Conservation (phyloP, 2,329 filamentous ascomycete species). For the Alternaria novae-zelandiae region DNA sequence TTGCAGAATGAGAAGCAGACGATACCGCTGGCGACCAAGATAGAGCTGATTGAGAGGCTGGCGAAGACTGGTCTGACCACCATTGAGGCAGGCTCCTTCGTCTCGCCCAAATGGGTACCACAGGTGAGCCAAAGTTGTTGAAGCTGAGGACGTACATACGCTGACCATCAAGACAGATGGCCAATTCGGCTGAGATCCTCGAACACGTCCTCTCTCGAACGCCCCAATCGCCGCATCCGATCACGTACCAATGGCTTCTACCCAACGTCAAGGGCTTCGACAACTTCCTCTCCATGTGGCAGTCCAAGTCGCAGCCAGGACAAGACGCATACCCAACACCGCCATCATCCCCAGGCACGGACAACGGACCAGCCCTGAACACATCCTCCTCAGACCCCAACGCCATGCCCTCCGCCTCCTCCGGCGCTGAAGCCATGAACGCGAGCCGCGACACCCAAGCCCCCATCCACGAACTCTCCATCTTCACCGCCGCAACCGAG, state of each 20-base stretch:
- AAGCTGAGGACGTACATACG: constrained; percentile 55
- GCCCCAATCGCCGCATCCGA: constrained; percentile 59
- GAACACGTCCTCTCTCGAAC: constrained; percentile 68
- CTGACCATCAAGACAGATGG: constrained; percentile 65
- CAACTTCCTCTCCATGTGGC: constrained; percentile 63
- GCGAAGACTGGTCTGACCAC: constrained; percentile 71
- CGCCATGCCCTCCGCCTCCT: constrained; percentile 47
- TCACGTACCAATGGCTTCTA: constrained; percentile 81
- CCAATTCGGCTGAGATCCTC: constrained; percentile 76
- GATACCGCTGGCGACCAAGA: constrained; percentile 75
- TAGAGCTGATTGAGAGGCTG: constrained; percentile 75
- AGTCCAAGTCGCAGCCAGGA: constrained; percentile 45
- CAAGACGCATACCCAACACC: constrained; percentile 59
- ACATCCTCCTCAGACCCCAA: constrained; percentile 53
- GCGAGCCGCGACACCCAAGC: constrained; percentile 16
- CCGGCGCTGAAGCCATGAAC: constrained; percentile 44
- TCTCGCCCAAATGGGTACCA: constrained; percentile 83
- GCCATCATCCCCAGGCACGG: constrained; percentile 45
- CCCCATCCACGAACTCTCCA: constrained; percentile 67
- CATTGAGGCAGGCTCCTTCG: constrained; percentile 84
- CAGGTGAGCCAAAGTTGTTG: constrained; percentile 60
- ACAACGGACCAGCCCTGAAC: constrained; percentile 50
- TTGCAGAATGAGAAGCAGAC: constrained; percentile 81
- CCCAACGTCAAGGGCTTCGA: constrained; percentile 77
- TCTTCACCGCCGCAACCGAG: constrained; percentile 84